Base-by-base conservation (phyloP, 176 grass and related monocot genomes). In the Paspalum notatum region DNA sequence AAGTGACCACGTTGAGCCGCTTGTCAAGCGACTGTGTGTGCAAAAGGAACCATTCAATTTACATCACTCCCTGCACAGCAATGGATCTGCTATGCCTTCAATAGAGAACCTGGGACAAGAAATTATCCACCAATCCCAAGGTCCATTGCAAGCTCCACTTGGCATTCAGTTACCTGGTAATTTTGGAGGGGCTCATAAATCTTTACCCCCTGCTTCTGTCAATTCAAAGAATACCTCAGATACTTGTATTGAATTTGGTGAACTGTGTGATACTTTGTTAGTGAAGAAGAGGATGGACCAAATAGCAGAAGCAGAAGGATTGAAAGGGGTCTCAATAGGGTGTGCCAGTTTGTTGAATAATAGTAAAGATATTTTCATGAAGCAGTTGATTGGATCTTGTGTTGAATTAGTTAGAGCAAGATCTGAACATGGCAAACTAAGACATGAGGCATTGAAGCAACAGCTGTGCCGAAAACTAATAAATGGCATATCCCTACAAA, bases 301-400 rank as follows among this genome's bases (percentile, higher is more conserved):
- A 93, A 78, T 73, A 47, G 89, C 80, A 84, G 85, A 90, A 85
- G 46, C 75, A n/a, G 54, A 88, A 62, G 93, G 96, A n/a, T 85
- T 95, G 74, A 89, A 85, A 93, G 82, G 81, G 53, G 88, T 95
- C 21, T 85, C 88, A 27, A 37, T 91, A 63, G 90, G 91, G 50
- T 99, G 89, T 79, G 89, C 93, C 62, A 83, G 91, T 87, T 62
- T 95, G 56, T 87, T 99, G 71, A 91, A 95, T 89, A 93, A 88
- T 72, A 84, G 90, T 48, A 27, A 93, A 65, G 93, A 91, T 84
- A 62, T 83, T 41, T 93, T 93, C 57, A 71, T 95, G 71, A 99
- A 90, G 85, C 82, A 84, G 62, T 80, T 95, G 70, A 95, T 99
- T 79, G 82, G 75, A 66, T 91, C 90, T 42, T 92, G 80, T 88